Percentiles rank a stretch among this genome's conserved stretches.
Conservation (phyloP, 2,329 filamentous ascomycete species). For the Arthroderma uncinatum region DNA sequence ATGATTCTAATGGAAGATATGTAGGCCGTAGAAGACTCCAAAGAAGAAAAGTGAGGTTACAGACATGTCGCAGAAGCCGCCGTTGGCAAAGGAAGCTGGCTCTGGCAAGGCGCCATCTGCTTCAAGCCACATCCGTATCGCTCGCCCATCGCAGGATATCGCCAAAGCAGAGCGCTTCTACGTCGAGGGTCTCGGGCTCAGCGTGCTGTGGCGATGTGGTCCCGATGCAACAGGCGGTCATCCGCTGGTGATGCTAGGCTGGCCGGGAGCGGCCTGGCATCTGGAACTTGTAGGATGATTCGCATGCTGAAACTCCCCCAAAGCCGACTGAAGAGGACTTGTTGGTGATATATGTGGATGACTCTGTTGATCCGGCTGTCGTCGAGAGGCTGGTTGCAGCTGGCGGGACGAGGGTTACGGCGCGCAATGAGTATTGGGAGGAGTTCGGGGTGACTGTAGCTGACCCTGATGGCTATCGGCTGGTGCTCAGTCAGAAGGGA, state of each 20-base stretch:
- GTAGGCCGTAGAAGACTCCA: no score
- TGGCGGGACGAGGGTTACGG: slow-evolving; percentile 28
- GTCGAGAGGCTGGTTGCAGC: slow-evolving; percentile 25
- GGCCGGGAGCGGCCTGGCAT: slow-evolving; percentile 30
- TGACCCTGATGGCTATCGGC: slow-evolving; percentile 38
- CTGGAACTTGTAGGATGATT: slow-evolving; percentile 37
- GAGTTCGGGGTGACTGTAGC: slow-evolving; percentile 36
- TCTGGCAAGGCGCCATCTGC: slow-evolving; percentile 10
- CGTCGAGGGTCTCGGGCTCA: slow-evolving; percentile 32
- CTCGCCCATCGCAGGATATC: slow-evolving; percentile 34
- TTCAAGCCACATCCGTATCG: slow-evolving; percentile 28
- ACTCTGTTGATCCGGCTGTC: slow-evolving; percentile 22
- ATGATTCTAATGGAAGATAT: no score
- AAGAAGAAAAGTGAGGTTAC: no score
- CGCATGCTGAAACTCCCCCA: slow-evolving; percentile 18
- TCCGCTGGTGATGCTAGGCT: slow-evolving; percentile 37
- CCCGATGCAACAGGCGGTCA: slow-evolving; percentile 28
- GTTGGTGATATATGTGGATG: slow-evolving; percentile 36
- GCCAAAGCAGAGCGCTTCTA: slow-evolving; percentile 34
- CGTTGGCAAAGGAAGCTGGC: neutral
- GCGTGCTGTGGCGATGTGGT: slow-evolving; percentile 25
- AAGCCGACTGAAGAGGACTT: slow-evolving; percentile 37
- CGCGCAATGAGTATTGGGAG: slow-evolving; percentile 29
- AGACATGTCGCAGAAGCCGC: neutral
- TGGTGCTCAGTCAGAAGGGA: slow-evolving; percentile 27